Conservation (phyloP, 768 basidiomycete species). For the Podaxis sp. region DNA sequence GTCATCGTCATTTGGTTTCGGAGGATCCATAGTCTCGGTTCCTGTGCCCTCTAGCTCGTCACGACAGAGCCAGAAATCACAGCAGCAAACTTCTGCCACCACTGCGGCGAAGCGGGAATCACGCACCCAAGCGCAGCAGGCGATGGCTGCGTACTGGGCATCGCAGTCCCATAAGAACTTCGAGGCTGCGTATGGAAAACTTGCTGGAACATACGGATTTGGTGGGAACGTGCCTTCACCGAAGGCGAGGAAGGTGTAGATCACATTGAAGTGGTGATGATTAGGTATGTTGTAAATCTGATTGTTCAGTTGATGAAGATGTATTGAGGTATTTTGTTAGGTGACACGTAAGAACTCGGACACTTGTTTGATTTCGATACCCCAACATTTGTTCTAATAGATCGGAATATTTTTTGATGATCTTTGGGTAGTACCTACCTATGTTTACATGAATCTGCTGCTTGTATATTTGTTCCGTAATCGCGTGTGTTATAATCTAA, state of each 20-base stretch:
- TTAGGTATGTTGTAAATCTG: neutral
- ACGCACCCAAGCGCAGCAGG: conserved; percentile 2
- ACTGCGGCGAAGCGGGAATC: neutral
- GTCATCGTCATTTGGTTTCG: conserved; percentile 14
- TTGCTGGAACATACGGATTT: conserved; percentile 9
- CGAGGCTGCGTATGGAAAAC: conserved; percentile 10
- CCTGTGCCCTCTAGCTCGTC: neutral
- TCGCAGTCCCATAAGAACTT: conserved; percentile 15
- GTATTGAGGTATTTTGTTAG: neutral
- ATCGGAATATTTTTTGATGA: neutral
- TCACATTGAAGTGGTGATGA: neutral
- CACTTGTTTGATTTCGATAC: neutral
- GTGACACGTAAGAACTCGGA: neutral
- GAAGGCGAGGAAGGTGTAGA: conserved; percentile 1
- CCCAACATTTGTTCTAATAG: neutral
- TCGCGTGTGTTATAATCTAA: neutral
- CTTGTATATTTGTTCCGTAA: neutral
- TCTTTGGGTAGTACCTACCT: neutral
- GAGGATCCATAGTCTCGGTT: neutral
- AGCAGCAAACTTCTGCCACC: neutral
- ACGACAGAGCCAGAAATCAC: neutral
- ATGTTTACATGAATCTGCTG: neutral
- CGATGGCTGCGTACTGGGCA: conserved; percentile 12
- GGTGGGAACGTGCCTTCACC: conserved; percentile 9
- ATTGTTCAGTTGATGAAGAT: neutral